phyloP scores from a whole-genome alignment of 768 basidiomycete genomes.

The Lanmaoa pseudosensibilis region DNA sequence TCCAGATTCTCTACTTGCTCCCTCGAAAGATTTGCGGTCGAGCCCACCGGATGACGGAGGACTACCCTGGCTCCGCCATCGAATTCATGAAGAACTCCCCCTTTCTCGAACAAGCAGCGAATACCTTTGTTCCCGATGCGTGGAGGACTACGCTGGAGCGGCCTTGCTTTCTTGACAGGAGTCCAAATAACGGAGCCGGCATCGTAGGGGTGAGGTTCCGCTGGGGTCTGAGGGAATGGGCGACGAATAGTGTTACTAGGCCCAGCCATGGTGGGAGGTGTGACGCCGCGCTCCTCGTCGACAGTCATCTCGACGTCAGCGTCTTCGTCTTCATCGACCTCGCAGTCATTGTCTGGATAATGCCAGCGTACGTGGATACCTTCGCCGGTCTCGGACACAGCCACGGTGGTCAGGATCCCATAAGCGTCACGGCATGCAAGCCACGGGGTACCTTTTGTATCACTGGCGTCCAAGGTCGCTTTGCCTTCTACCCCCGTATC shows the following conservation, averaged over 20 bases:
- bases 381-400: conserved; percentile 24
- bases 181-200: conserved; percentile 34
- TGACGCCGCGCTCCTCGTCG: conserved; percentile 19
- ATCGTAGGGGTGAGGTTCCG: conserved; percentile 21
- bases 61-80: conserved; percentile 20
- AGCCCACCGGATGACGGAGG: conserved; percentile 23
- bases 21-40: conserved; percentile 25
- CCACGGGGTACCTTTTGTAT: conserved; percentile 7
- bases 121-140: conserved; percentile 32
- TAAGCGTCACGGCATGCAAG: conserved; percentile 21
- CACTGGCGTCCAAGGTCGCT: neutral
- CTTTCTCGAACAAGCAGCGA: conserved; percentile 20
- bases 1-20: conserved; percentile 25
- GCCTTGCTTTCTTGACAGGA: conserved; percentile 28
- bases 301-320: conserved; percentile 7
- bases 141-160: conserved; percentile 29
- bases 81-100: conserved; percentile 10
- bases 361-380: conserved; percentile 23
- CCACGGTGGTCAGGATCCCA: conserved; percentile 9
- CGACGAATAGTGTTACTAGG: neutral
- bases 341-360: conserved; percentile 9
- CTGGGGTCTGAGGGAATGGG: conserved; percentile 22
- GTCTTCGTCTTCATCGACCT: conserved; percentile 8
- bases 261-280: conserved; percentile 6
- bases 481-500: neutral